A percentile compares a stretch with the other conserved stretches of the same genome.
phyloP scores from a whole-genome alignment of 2,329 filamentous ascomycete genomes.

The Podosphaera fusca region DNA sequence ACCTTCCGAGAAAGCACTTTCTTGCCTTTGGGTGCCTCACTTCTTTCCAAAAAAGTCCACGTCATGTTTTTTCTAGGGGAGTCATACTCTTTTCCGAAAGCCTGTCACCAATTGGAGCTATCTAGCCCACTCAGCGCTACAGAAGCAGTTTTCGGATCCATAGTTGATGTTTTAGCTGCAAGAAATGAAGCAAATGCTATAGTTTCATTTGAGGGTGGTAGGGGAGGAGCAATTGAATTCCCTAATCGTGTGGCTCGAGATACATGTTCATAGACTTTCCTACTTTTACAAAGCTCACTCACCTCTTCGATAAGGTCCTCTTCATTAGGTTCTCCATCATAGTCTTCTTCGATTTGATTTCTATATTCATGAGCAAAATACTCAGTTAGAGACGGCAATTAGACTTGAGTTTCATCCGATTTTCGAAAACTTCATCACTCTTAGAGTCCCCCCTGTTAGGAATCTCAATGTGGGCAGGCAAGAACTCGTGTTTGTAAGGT shows the following conservation, averaged over 20 bases:
- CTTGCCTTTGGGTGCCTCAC: not conserved
- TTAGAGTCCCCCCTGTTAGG: not conserved
- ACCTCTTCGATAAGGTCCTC: not conserved
- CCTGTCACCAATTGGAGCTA: not conserved
- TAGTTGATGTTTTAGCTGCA: not conserved
- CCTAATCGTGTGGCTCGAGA: not conserved
- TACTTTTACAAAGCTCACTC: not conserved
- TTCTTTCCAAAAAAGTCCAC: not conserved
- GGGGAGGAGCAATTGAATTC: not conserved
- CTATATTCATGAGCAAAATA: not conserved
- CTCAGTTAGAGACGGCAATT: not conserved
- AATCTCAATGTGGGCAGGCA: no score
- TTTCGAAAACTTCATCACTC: not conserved
- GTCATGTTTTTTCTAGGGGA: not conserved
- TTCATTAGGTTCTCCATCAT: not conserved
- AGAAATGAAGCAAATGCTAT: not conserved
- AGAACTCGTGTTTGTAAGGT: no score
- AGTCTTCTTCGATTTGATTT: not conserved
- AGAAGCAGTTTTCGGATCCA: not conserved
- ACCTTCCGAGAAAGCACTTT: not conserved
- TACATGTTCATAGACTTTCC: not conserved
- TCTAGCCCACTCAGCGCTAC: not conserved
- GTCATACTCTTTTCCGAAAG: not conserved
- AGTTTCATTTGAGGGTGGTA: not conserved
- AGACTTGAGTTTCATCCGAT: not conserved